Percentiles rank a stretch among this genome's conserved stretches.
Conservation (phyloP, 768 basidiomycete genomes). For the Mycena crocata region DNA sequence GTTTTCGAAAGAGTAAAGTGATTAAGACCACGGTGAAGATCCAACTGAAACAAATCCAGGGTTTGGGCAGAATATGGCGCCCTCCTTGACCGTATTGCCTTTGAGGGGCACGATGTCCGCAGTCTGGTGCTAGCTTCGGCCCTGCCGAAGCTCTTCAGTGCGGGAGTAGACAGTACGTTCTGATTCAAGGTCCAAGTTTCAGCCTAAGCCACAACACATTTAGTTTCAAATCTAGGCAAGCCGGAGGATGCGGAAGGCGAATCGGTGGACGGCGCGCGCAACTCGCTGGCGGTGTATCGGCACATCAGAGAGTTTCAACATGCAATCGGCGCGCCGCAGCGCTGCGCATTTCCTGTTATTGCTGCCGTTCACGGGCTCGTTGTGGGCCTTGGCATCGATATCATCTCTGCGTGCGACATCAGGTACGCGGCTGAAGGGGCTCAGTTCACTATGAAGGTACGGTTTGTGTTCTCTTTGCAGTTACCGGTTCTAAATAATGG, state of each 20-base stretch:
- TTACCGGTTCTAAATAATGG: no score
- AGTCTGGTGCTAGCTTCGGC: no score
- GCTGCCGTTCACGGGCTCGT: conserved; percentile 82
- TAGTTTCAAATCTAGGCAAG: no score
- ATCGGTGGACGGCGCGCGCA: neutral
- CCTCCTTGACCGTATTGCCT: neutral
- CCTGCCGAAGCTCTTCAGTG: no score
- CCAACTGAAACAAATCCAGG: no score
- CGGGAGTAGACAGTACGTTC: no score
- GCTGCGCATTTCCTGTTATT: conserved; percentile 84
- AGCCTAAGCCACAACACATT: no score
- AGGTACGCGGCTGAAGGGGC: conserved; percentile 75
- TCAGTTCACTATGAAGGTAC: conserved; percentile 80
- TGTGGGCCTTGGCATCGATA: conserved; percentile 83
- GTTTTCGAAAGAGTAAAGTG: no score
- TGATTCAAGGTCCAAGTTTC: no score
- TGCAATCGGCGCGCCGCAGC: conserved; percentile 75
- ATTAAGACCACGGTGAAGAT: no score
- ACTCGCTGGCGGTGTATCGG: neutral
- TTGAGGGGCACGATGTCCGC: neutral
- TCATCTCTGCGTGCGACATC: conserved; percentile 81
- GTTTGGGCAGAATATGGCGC: neutral
- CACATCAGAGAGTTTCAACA: conserved; percentile 71
- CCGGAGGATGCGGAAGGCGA: neutral
- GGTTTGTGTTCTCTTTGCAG: no score